Conservation (phyloP, 2,329 filamentous ascomycete genomes). For the Phoma sp. region DNA sequence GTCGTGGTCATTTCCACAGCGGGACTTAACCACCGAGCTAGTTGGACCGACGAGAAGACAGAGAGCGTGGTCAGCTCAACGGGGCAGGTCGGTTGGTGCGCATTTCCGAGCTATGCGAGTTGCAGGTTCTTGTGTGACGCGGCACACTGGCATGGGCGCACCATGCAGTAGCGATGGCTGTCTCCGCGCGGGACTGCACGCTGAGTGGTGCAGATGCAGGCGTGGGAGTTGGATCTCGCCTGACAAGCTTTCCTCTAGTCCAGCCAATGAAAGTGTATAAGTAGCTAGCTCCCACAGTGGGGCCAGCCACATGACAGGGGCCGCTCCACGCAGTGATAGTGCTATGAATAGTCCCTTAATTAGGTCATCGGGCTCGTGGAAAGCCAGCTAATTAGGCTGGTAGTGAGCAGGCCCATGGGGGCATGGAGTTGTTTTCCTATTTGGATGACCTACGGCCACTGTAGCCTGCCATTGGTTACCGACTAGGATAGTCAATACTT, state of each 20-base stretch:
- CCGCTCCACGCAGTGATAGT: constrained; percentile 30
- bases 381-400: constrained; percentile 44
- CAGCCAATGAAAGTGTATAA: constrained; percentile 38
- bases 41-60: constrained; percentile 31
- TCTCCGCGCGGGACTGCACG: constrained; percentile 35
- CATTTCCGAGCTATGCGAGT: constrained; percentile 33
- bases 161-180: constrained; percentile 43
- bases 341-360: constrained; percentile 46
- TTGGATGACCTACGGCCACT: constrained; percentile 21
- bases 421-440: constrained; percentile 28
- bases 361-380: constrained; percentile 24
- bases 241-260: constrained; percentile 46
- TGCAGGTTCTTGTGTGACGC: constrained; percentile 36
- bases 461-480: constrained; percentile 43
- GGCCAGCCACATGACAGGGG: constrained; percentile 26
- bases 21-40: constrained; percentile 32
- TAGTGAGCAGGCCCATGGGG: constrained; percentile 13
- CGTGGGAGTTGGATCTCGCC: constrained; percentile 41
- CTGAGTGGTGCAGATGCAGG: constrained; percentile 39
- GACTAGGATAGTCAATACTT: constrained; percentile 43
- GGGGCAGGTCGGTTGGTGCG: constrained; percentile 42
- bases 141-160: constrained; percentile 34
- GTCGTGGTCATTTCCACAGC: constrained; percentile 45
- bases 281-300: constrained; percentile 28
- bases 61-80: constrained; percentile 33